phyloP scores from a whole-genome alignment of 202 grass and related monocot genomes.

The Carex sylvatica region DNA sequence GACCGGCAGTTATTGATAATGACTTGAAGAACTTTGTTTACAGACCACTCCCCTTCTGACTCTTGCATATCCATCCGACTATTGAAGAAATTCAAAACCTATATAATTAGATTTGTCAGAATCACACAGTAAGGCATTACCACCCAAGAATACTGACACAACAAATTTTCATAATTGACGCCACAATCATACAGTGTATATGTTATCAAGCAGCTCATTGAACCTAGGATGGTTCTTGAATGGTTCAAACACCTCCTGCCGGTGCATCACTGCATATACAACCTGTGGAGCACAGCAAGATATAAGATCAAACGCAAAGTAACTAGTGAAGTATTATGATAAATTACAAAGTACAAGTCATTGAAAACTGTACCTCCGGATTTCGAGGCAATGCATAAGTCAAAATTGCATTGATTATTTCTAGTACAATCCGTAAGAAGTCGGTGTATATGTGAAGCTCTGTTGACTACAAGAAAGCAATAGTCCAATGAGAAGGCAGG shows the following conservation, averaged over 20 bases:
- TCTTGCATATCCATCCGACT: conserved; percentile 96
- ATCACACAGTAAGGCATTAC: conserved; percentile 8
- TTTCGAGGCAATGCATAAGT: conserved; percentile 97
- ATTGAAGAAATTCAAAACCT: conserved; percentile 99
- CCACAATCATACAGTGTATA: conserved; percentile 77
- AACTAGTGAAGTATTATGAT: not conserved
- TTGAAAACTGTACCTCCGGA: conserved; percentile 61
- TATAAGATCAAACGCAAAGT: conserved; percentile 16
- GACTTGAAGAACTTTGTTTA: conserved; percentile 92
- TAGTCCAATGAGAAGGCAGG: conserved; percentile 19
- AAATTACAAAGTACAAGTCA: not conserved
- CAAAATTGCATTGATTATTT: conserved; percentile 97
- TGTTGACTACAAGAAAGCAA: conserved; percentile 71
- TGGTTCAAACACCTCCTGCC: conserved; percentile 94
- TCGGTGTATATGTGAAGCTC: conserved; percentile 99
- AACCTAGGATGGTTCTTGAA: conserved; percentile 98
- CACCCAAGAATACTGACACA: conserved; percentile 5
- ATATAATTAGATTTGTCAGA: conserved; percentile 21
- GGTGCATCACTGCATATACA: conserved; percentile 97
- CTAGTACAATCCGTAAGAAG: conserved; percentile 95
- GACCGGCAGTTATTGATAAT: conserved; percentile 86
- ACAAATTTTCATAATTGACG: conserved; percentile 19
- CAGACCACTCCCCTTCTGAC: conserved; percentile 79
- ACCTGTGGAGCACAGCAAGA: conserved; percentile 47
- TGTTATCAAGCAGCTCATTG: conserved; percentile 96